Base-by-base conservation (phyloP, 768 basidiomycete species). In the Macrolepiota dolichaula region DNA sequence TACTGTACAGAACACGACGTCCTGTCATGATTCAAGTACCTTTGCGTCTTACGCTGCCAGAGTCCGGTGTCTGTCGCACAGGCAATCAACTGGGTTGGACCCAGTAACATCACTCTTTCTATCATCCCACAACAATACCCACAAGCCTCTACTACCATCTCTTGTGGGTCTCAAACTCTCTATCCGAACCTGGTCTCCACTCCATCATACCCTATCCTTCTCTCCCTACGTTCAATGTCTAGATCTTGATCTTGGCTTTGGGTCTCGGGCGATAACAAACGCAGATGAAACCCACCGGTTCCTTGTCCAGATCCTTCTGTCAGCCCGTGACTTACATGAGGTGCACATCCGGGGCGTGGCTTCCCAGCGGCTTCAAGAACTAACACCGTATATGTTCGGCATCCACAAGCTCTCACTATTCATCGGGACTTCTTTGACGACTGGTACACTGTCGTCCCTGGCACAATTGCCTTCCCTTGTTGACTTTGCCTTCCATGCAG, bases 401-500 rank as follows among this genome's bases (percentile, higher is more conserved):
- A 44, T 44, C 15, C 42, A 44, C 42, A 44, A n/a, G 19, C n/a
- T 44, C 42, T 44, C 42, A 7, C 15, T 44, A 17, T 19, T 15
- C 17, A 44, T n/a, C 2, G 42, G 42, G 2, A 10, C 42, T 44
- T 44, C 42, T 4, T 44, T 44, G 42, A 44, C 42, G 3, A 1
- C 17, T 17, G 15, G 19, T n/a, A 2, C 42, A 17, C 42, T 44
- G 19, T 62, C 72, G 55, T 71, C 76, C 2, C 65, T 82, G 42
- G 72, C 74, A 19, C 60, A 62, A 19, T 75, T 82, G 25, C 76
- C 77, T 9, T 42, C 47, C 32, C 74, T 84, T 58, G 59, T 57
- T 22, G 70, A 79, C 44, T 71, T 84, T 36, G 76, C 81, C 57
- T 55, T 83, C 10, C 81, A 84, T 57, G 79, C 76, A 1, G 70